These are phyloP conservation scores for Gamsiella multidivaricata DNA, from an alignment of 192 early-diverging fungal genomes.

Conservation along the genomic window DNA sequence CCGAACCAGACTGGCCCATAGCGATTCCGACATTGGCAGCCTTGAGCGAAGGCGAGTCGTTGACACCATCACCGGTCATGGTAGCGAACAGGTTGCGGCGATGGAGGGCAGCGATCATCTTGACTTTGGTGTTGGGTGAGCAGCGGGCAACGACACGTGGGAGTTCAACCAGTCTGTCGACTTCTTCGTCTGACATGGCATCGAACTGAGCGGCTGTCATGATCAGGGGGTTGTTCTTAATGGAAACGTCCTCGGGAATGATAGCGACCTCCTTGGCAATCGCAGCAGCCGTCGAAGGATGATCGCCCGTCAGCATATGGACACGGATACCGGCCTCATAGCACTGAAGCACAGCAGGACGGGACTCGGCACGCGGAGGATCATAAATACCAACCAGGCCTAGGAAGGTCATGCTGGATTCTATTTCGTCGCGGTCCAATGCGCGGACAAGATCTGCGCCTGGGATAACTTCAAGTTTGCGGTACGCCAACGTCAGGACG, in stretches of 20 bases:
- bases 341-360: slow-evolving; percentile 76
- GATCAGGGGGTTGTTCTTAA: slow-evolving; percentile 58
- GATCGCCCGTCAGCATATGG: slow-evolving; percentile 95
- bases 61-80: slow-evolving; percentile 91
- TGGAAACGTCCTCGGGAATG: slow-evolving; percentile 63
- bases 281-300: slow-evolving; percentile 88
- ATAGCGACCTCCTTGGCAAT: slow-evolving; percentile 81
- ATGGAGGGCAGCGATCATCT: slow-evolving; percentile 95
- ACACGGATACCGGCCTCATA: slow-evolving; percentile 91
- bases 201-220: slow-evolving; percentile 93
- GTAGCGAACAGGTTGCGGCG: slow-evolving; percentile 73
- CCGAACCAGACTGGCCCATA: slow-evolving; percentile 93
- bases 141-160: slow-evolving; percentile 96
- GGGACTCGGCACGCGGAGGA: slow-evolving; percentile 82
- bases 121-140: slow-evolving; percentile 96
- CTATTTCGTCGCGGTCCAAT: slow-evolving; percentile 68
- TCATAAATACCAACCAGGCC: slow-evolving; percentile 95
- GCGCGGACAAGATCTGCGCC: slow-evolving; percentile 40
- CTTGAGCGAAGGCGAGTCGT: slow-evolving; percentile 78
- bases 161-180: slow-evolving; percentile 80
- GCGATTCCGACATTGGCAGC: slow-evolving; percentile 83
- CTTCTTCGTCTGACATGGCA: slow-evolving; percentile 79
- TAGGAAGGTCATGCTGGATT: slow-evolving; percentile 80
- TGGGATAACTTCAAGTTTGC: slow-evolving; percentile 50
- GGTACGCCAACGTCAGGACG: slow-evolving; percentile 87